These are phyloP conservation scores for Monilinia aucupariae DNA, from an alignment of 2,329 filamentous ascomycete species.

Conservation along the genomic window DNA sequence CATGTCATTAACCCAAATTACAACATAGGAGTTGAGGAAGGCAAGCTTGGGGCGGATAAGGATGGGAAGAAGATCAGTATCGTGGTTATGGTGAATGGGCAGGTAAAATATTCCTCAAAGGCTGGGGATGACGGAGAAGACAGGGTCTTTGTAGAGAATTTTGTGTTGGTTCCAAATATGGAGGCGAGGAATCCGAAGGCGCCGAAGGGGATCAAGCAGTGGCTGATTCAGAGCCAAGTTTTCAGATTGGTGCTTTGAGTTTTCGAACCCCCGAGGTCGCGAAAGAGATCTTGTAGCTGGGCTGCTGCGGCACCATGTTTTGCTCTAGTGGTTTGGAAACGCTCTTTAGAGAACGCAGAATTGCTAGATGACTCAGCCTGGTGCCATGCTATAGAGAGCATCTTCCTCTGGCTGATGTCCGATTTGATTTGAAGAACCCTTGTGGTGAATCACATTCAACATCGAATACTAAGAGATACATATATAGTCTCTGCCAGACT, in stretches of 20 bases:
- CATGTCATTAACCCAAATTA: constrained; percentile 71
- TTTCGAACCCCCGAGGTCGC: not conserved
- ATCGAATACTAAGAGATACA: no score
- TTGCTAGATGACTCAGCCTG: no score
- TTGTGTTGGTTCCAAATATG: constrained; percentile 76
- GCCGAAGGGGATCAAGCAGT: constrained; percentile 49
- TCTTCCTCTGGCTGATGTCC: no score
- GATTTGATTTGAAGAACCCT: no score
- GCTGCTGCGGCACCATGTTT: no score
- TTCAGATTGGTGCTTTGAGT: constrained; percentile 46
- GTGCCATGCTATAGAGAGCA: no score
- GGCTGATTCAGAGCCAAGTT: constrained; percentile 67
- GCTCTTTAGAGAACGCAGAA: no score
- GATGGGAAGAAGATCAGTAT: constrained; percentile 62
- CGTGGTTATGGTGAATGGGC: constrained; percentile 67
- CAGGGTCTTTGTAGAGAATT: constrained; percentile 71
- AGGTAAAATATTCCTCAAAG: constrained; percentile 58
- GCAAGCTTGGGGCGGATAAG: constrained; percentile 39
- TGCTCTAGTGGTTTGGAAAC: no score
- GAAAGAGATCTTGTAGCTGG: not conserved
- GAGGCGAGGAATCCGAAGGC: constrained; percentile 50
- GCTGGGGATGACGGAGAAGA: constrained; percentile 49
- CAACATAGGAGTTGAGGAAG: constrained; percentile 49
- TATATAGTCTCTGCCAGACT: no score
- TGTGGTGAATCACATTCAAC: no score